Percentiles rank a stretch among this genome's conserved stretches.
These are phyloP conservation scores for Geotrichum fermentans DNA, from an alignment of 1,139 yeast genomes.

Conservation along the genomic window DNA sequence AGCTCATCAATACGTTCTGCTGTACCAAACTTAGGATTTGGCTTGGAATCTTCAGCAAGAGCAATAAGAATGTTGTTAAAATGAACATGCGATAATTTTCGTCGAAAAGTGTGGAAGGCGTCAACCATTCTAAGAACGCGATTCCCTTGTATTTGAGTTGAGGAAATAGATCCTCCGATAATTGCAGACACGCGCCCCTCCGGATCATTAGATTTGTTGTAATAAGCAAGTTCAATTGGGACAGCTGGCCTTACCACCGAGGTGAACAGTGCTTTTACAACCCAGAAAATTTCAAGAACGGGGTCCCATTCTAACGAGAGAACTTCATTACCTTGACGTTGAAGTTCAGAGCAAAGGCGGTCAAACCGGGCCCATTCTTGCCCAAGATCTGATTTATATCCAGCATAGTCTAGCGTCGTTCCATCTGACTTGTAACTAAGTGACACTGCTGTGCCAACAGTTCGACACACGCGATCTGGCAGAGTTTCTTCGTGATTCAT, in stretches of 20 bases:
- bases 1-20: constrained; percentile 12
- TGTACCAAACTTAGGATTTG: constrained; percentile 8
- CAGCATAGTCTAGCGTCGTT: constrained; percentile 22
- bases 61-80: constrained; percentile 7
- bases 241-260: constrained; percentile 25
- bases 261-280: constrained; percentile 27
- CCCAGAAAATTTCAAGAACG: constrained; percentile 20
- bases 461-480: constrained; percentile 33
- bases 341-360: constrained; percentile 62
- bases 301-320: constrained; percentile 39
- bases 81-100: constrained; percentile 14
- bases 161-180: background rate
- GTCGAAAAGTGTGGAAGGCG: constrained; percentile 9
- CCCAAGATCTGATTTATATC: constrained; percentile 34
- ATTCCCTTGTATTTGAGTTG: background rate
- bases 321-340: constrained; percentile 54
- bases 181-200: constrained; percentile 1
- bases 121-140: constrained; percentile 10
- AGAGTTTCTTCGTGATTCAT: constrained; percentile 28
- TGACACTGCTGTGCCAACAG: constrained; percentile 33
- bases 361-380: constrained; percentile 58
- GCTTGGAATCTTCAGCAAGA: constrained; percentile 9
- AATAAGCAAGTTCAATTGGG: constrained; percentile 25
- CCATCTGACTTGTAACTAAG: constrained; percentile 14
- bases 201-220: constrained; percentile 27